Conservation (phyloP, 2,329 filamentous ascomycete genomes). For the Elsinoe necatrix region DNA sequence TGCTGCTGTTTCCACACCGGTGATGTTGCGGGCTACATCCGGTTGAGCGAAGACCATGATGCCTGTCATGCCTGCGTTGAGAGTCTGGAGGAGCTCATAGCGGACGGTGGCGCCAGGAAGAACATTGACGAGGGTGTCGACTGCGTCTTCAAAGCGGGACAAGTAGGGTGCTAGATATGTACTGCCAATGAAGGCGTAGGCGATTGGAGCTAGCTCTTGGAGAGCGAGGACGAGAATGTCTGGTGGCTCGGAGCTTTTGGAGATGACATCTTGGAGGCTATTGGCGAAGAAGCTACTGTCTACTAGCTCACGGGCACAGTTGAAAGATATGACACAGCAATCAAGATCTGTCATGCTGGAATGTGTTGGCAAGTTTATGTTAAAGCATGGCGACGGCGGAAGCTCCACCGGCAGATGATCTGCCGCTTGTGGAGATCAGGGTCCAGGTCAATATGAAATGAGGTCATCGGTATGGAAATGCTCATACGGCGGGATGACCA, state of each 20-base stretch:
- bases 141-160: slow-evolving; percentile 58
- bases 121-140: slow-evolving; percentile 43
- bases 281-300: slow-evolving; percentile 60
- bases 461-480: not conserved
- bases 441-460: not conserved
- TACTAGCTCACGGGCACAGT: slow-evolving; percentile 68
- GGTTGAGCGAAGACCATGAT: slow-evolving; percentile 75
- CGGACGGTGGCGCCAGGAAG: slow-evolving; percentile 36
- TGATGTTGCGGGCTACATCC: slow-evolving; percentile 48
- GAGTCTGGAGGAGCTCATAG: slow-evolving; percentile 62
- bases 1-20: slow-evolving; percentile 64
- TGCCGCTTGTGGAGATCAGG: not conserved
- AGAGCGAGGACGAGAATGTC: slow-evolving; percentile 61
- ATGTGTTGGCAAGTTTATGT: not conserved
- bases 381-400: not conserved
- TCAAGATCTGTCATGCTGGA: slow-evolving; percentile 43
- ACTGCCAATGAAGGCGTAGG: slow-evolving; percentile 76
- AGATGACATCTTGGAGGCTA: slow-evolving; percentile 42
- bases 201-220: slow-evolving; percentile 82
- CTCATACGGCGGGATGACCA: not conserved
- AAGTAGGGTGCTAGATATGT: slow-evolving; percentile 72
- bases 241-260: slow-evolving; percentile 47
- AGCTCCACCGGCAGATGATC: slow-evolving; percentile 2
- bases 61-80: slow-evolving; percentile 81
- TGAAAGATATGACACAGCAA: slow-evolving; percentile 78